These are phyloP conservation scores for Synchytrium microbalum DNA, from an alignment of 371 early-diverging fungal species.

Conservation along the genomic window DNA sequence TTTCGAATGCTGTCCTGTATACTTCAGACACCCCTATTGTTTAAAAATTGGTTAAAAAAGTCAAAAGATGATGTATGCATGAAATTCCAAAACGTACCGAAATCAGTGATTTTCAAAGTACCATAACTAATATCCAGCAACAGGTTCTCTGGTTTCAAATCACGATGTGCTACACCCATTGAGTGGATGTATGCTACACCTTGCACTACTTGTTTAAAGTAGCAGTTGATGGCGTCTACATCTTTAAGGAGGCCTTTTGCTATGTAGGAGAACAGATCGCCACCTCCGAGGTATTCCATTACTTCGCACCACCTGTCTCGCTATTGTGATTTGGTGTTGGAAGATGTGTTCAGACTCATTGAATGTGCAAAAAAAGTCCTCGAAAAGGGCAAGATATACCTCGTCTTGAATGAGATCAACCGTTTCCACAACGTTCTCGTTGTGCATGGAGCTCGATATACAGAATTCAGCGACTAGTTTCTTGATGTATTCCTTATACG, in stretches of 20 bases:
- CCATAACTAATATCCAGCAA: constrained; percentile 71
- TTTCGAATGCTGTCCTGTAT: constrained; percentile 55
- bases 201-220: constrained; percentile 84
- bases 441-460: constrained; percentile 70
- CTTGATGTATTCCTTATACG: constrained; percentile 82
- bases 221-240: constrained; percentile 33
- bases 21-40: constrained; percentile 72
- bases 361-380: neutral
- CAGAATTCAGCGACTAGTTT: constrained; percentile 84
- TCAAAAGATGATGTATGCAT: neutral
- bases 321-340: no score
- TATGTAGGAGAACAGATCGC: constrained; percentile 34
- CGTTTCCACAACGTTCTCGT: constrained; percentile 84
- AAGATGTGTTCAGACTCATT: neutral
- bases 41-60: no score
- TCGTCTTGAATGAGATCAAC: constrained; percentile 83
- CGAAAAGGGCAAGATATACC: constrained; percentile 27
- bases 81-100: constrained; percentile 51
- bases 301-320: constrained; percentile 77
- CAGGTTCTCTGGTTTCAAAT: constrained; percentile 63
- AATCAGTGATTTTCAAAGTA: constrained; percentile 92
- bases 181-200: constrained; percentile 87
- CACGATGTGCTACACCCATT: constrained; percentile 83
- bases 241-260: constrained; percentile 16
- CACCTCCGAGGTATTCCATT: constrained; percentile 66